phyloP scores from a whole-genome alignment of 192 early-diverging fungal species.

The Linnemannia zychae region DNA sequence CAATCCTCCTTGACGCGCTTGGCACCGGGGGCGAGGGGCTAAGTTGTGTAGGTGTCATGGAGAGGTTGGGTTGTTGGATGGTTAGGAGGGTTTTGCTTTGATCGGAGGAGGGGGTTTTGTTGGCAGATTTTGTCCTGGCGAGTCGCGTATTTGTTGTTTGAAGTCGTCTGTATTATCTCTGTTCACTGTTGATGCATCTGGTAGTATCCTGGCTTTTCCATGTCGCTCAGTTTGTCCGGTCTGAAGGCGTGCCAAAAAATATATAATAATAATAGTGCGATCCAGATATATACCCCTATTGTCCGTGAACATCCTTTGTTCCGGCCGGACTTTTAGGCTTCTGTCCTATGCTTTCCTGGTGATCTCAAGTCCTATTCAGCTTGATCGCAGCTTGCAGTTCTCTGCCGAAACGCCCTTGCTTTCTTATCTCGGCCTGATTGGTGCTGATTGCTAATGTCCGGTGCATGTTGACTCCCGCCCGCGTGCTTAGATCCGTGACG shows the following conservation, averaged over 20 bases:
- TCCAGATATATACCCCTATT: no score
- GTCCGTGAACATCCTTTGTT: no score
- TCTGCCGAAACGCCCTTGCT: not conserved
- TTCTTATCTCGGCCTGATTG: not conserved
- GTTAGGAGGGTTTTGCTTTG: not conserved
- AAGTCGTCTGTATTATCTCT: not conserved
- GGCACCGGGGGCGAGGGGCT: conserved; percentile 68
- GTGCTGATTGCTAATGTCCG: not conserved
- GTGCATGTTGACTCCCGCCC: not conserved
- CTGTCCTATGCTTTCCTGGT: not conserved
- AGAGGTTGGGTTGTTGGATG: no score
- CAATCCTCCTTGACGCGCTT: conserved; percentile 82
- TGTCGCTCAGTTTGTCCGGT: no score
- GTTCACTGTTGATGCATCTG: no score
- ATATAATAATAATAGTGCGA: no score
- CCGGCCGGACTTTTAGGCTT: no score
- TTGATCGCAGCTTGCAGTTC: not conserved
- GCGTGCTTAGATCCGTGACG: not conserved
- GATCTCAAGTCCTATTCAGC: not conserved
- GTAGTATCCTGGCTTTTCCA: no score
- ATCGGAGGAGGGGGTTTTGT: not conserved
- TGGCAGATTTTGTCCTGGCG: not conserved
- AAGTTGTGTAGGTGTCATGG: not conserved
- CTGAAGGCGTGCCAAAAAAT: no score
- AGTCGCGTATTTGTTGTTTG: not conserved